Evolutionary conservation across 2,329 filamentous ascomycete genomes (phyloP).

Genomic region (Didymella sp.): DNA sequence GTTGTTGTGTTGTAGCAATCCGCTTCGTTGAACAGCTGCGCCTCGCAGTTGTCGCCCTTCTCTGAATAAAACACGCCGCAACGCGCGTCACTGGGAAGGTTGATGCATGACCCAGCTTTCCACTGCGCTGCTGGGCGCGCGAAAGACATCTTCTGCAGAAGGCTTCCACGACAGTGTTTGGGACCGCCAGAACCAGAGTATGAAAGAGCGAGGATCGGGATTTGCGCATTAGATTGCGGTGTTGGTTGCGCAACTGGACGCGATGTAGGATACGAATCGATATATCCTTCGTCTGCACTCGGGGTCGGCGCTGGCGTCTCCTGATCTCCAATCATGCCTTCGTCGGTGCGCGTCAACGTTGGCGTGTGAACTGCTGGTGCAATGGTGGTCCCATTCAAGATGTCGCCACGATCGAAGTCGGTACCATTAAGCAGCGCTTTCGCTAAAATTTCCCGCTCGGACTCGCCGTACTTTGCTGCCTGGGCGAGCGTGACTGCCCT

Average conservation of each 20-base stretch:
- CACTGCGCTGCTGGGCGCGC: slow-evolving; percentile 33
- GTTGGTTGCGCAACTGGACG: slow-evolving; percentile 18
- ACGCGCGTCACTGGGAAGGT: slow-evolving; percentile 40
- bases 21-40: slow-evolving; percentile 41
- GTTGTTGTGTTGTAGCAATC: slow-evolving; percentile 39
- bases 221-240: slow-evolving; percentile 22
- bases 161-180: slow-evolving; percentile 45
- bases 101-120: slow-evolving; percentile 44
- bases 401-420: slow-evolving; percentile 38
- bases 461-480: slow-evolving; percentile 32
- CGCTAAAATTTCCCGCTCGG: slow-evolving; percentile 24
- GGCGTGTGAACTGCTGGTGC: slow-evolving; percentile 27
- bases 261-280: slow-evolving; percentile 22
- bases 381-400: slow-evolving; percentile 31
- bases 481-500: slow-evolving; percentile 37
- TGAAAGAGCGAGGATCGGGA: slow-evolving; percentile 43
- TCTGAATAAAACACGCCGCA: slow-evolving; percentile 45
- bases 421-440: slow-evolving; percentile 41
- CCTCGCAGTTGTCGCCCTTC: slow-evolving; percentile 48
- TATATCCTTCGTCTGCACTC: slow-evolving; percentile 35
- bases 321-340: slow-evolving; percentile 37
- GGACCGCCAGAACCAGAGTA: slow-evolving; percentile 45
- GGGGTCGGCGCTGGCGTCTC: slow-evolving; percentile 24
- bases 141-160: slow-evolving; percentile 37
- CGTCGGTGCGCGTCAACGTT: slow-evolving; percentile 27